Conservation (phyloP, 78 protist species). For the Isochrysis galbana region DNA sequence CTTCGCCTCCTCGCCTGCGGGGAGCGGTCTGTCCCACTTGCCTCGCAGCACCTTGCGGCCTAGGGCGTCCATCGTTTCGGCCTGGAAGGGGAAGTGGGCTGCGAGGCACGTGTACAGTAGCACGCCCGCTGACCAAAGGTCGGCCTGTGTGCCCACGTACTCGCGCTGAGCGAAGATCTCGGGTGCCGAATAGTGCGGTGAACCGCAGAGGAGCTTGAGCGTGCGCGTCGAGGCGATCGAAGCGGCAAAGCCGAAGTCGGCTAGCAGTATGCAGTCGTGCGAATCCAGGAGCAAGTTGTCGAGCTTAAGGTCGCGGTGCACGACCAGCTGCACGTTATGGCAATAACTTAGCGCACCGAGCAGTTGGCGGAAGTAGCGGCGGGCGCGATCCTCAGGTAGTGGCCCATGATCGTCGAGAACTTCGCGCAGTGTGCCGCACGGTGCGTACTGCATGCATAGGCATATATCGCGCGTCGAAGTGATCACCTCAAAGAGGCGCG, state of each 20-base stretch:
- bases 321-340: neutral
- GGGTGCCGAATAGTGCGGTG: constrained; percentile 19
- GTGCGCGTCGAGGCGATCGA: neutral
- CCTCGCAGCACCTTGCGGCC: neutral
- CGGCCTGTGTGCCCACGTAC: neutral
- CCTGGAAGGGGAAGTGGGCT: neutral
- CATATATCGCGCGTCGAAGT: neutral
- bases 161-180: constrained; percentile 24
- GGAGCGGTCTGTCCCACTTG: neutral
- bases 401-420: neutral
- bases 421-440: neutral
- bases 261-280: neutral
- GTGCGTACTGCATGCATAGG: neutral
- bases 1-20: neutral
- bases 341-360: neutral
- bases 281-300: constrained; percentile 11
- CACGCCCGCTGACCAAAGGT: neutral
- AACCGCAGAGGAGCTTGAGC: constrained; percentile 16
- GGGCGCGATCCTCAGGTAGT: neutral
- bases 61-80: neutral
- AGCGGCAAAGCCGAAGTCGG: neutral
- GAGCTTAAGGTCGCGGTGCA: constrained; percentile 17
- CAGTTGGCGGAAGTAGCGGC: neutral
- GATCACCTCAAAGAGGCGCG: neutral
- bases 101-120: neutral